Evolutionary conservation across 2,329 filamentous ascomycete genomes (phyloP), one percentile per base, ranked within the genome.

Genomic region (Arachnopeziza araneosa): DNA sequence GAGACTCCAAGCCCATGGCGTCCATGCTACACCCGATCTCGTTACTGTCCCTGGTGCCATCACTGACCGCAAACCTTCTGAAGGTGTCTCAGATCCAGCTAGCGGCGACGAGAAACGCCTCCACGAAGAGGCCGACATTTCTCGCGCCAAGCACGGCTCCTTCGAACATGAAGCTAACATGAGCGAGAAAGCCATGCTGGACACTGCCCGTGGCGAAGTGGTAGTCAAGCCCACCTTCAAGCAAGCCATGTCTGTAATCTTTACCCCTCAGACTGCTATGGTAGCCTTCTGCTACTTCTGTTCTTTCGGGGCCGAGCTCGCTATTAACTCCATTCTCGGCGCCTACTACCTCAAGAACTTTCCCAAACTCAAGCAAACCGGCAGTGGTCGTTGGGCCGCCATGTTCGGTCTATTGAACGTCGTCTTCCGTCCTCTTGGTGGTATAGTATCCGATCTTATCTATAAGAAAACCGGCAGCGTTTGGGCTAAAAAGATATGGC

Each of bases 351-450:
- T 79, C 65, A 78, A 79, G 67, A 84, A 83, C 75, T 86, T 85
- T 71, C 82, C 83, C 1, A 58, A 70, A n/a, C 77, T 86, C 1
- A 76, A 77, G 21, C 80, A 86, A 72, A 84, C 84, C 1, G 73
- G 75, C 17, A 79, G 83, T 0, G 79, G 83, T 63, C 80, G 81
- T 72, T 84, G 86, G 80, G 88, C 88, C 1, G 82, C 88, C 65
- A 89, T 90, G 79, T 91, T 90, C 71, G 89, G 88, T 24, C 85
- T 91, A 58, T 80, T 91, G 66, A 91, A 91, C 76, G 75, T 90
- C 57, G 71, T 86, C 57, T 86, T 83, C 49, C 80, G 89, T 1
- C 88, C 89, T 0, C 73, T 87, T 0, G 88, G 88, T 54, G 88
- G 89, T 55, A 76, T 80, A 22, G 64, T 82, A 23, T 75, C 79